Conservation (phyloP, 2,329 filamentous ascomycete genomes). For the Stylonectria norvegica region DNA sequence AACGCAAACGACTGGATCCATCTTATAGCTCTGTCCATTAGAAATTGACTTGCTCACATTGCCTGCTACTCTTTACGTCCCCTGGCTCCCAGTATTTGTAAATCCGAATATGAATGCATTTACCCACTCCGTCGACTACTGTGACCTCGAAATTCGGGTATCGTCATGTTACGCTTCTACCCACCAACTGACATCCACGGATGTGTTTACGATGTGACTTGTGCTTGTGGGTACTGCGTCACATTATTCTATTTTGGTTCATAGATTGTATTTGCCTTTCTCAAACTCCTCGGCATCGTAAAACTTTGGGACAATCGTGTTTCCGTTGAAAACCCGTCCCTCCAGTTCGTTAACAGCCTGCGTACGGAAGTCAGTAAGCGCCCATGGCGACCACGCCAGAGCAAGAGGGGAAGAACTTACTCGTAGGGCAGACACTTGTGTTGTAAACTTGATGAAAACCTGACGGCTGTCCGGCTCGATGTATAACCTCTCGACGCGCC, state of each 20-base stretch:
- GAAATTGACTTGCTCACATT: background rate
- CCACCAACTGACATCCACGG: too few relatives aligned
- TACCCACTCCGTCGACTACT: too few relatives aligned
- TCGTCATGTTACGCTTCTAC: too few relatives aligned
- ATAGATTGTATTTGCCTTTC: conserved; percentile 48
- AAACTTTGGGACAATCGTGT: conserved; percentile 76
- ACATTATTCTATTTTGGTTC: background rate
- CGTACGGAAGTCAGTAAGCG: conserved; percentile 7
- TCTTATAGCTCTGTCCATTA: background rate
- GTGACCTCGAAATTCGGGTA: background rate
- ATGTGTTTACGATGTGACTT: too few relatives aligned
- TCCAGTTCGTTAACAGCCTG: conserved; percentile 88
- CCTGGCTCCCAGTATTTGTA: too few relatives aligned
- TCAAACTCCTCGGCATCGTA: conserved; percentile 84
- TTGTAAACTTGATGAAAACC: conserved; percentile 93
- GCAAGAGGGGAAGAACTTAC: conserved; percentile 48
- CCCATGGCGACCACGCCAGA: background rate
- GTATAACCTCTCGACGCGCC: conserved; percentile 74
- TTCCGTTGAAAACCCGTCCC: conserved; percentile 84
- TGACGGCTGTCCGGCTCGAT: conserved; percentile 62
- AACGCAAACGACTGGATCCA: background rate
- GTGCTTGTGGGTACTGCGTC: too few relatives aligned
- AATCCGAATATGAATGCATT: too few relatives aligned
- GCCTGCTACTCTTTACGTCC: background rate
- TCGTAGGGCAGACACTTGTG: conserved; percentile 76